phyloP scores from a whole-genome alignment of 129 eudicot species.

The Helianthus tuberosus region DNA sequence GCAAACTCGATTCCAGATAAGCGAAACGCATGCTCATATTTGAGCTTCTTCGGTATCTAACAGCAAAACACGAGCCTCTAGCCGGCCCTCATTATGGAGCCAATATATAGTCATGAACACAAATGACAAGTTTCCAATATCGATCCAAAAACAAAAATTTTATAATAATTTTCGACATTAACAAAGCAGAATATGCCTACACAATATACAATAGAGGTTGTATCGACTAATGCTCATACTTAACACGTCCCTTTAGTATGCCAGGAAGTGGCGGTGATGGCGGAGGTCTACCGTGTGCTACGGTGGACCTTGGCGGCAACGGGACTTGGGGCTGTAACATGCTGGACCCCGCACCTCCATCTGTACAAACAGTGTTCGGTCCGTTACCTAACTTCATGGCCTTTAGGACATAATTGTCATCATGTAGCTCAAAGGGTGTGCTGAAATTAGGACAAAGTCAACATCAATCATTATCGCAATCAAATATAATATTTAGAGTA shows the following conservation, averaged over 20 bases:
- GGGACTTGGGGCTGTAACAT: not conserved
- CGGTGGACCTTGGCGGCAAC: conserved; percentile 46
- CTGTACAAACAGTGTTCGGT: conserved; percentile 34
- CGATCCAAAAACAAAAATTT: not conserved
- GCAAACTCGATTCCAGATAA: no score
- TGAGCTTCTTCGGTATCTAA: no score
- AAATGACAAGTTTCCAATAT: not conserved
- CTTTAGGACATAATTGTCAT: conserved; percentile 68
- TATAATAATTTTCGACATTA: not conserved
- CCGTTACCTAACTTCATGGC: conserved; percentile 63
- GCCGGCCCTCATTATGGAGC: not conserved
- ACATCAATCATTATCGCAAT: not conserved
- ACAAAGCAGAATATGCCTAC: conserved; percentile 6
- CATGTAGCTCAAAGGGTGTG: conserved; percentile 73
- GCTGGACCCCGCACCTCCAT: conserved; percentile 67
- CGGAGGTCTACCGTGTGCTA: conserved; percentile 47
- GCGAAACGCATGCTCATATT: no score
- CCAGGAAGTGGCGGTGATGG: conserved; percentile 84
- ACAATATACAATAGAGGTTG: not conserved
- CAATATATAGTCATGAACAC: conserved; percentile 1
- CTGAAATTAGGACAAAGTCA: conserved; percentile 40
- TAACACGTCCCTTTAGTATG: conserved; percentile 74
- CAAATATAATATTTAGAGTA: not conserved
- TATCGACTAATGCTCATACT: conserved; percentile 62
- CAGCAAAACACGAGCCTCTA: not conserved